Evolutionary conservation across 2,329 filamentous ascomycete species (phyloP).

Genomic region (Ophiognomonia clavigignenti-juglandacearum): DNA sequence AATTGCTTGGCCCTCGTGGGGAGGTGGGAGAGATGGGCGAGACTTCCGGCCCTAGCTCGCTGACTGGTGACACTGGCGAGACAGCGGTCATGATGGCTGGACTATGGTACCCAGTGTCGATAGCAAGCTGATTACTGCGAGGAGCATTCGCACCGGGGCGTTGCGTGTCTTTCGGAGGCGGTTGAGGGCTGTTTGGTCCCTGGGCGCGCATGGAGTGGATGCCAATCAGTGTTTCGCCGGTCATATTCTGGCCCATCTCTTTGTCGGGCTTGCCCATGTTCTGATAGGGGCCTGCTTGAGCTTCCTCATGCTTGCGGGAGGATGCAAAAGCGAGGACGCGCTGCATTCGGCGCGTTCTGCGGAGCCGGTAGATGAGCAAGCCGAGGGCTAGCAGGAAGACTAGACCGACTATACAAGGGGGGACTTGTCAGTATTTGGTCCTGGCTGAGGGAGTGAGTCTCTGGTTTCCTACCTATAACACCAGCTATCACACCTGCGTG

Average conservation of each 20-base stretch:
- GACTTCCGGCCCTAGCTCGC: not conserved
- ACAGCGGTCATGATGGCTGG: not conserved
- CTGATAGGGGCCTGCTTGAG: not conserved
- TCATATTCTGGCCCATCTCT: constrained; percentile 1
- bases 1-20: not conserved
- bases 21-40: constrained; percentile 2
- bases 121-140: not conserved
- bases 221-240: constrained; percentile 1
- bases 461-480: not conserved
- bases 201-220: not conserved
- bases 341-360: not conserved
- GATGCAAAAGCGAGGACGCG: not conserved
- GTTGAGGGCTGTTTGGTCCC: not conserved
- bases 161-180: not conserved
- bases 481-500: constrained; percentile 4
- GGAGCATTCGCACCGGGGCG: not conserved
- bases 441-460: not conserved
- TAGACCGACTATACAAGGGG: not conserved
- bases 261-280: constrained; percentile 1
- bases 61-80: constrained; percentile 4
- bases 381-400: not conserved
- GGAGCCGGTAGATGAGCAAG: constrained; percentile 2
- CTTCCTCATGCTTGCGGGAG: not conserved
- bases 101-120: not conserved
- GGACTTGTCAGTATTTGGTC: not conserved